Conservation (phyloP, 345 rosid species). For the Noccaea caerulescens region DNA sequence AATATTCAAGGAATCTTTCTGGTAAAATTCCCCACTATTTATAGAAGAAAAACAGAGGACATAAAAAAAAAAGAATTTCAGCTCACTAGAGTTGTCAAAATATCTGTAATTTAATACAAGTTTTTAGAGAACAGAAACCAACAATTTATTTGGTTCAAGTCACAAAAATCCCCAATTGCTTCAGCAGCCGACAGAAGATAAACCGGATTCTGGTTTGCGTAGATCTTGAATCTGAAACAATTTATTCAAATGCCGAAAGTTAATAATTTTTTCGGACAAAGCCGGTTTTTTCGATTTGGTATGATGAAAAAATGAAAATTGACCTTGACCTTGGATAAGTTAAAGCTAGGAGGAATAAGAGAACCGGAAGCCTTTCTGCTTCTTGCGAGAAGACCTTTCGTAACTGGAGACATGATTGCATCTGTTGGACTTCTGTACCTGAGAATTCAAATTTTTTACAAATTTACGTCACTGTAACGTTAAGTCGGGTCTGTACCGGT, state of each 20-base stretch:
- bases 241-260: neutral
- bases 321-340: slow-evolving; percentile 65
- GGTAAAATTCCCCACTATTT: slow-evolving; percentile 13
- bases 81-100: slow-evolving; percentile 12
- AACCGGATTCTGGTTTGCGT: slow-evolving; percentile 38
- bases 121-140: neutral
- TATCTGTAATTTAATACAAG: neutral
- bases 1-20: neutral
- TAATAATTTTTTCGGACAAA: neutral
- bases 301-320: neutral
- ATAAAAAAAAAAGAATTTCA: neutral
- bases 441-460: neutral
- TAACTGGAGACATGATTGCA: slow-evolving; percentile 79
- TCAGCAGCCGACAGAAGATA: slow-evolving; percentile 34
- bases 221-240: slow-evolving; percentile 38
- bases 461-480: neutral
- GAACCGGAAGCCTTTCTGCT: slow-evolving; percentile 56
- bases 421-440: slow-evolving; percentile 92
- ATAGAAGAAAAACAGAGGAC: slow-evolving; percentile 7
- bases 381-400: slow-evolving; percentile 82
- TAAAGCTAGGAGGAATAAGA: slow-evolving; percentile 67
- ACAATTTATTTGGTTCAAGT: slow-evolving; percentile 4
- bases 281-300: neutral
- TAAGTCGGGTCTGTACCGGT: neutral
- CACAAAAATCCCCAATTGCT: slow-evolving; percentile 1